Percentiles rank a stretch among this genome's conserved stretches.
Evolutionary conservation across 2,329 filamentous ascomycete genomes (phyloP).

Genomic region (Clarireedia paspali): DNA sequence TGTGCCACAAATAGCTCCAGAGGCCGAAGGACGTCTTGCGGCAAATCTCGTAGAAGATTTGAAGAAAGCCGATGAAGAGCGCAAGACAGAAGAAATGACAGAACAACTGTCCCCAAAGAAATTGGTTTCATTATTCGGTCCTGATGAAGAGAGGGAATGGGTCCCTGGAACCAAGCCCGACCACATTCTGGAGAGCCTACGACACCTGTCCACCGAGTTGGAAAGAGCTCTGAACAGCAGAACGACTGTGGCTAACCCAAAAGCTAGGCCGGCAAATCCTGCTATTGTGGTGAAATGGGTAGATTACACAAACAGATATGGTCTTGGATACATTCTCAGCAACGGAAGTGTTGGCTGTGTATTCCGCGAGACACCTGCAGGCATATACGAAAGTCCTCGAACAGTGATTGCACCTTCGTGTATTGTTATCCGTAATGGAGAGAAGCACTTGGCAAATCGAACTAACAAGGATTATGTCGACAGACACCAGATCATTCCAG

Average conservation of each 20-base stretch:
- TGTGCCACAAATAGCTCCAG: slow-evolving; percentile 16
- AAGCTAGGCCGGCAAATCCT: slow-evolving; percentile 48
- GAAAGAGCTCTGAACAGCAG: slow-evolving; percentile 56
- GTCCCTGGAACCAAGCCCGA: slow-evolving; percentile 51
- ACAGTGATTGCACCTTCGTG: slow-evolving; percentile 60
- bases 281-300: slow-evolving; percentile 74
- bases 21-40: slow-evolving; percentile 27
- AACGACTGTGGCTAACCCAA: slow-evolving; percentile 51
- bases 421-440: slow-evolving; percentile 63
- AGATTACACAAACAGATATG: slow-evolving; percentile 82
- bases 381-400: slow-evolving; percentile 36
- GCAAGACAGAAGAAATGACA: slow-evolving; percentile 18
- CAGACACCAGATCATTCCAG: slow-evolving; percentile 55
- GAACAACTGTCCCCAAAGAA: slow-evolving; percentile 34
- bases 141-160: slow-evolving; percentile 41
- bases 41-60: slow-evolving; percentile 25
- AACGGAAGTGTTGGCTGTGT: slow-evolving; percentile 74
- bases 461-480: slow-evolving; percentile 48
- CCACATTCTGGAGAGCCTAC: slow-evolving; percentile 47
- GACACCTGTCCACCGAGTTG: slow-evolving; percentile 49
- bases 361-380: slow-evolving; percentile 43
- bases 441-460: slow-evolving; percentile 59
- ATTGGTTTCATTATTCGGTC: slow-evolving; percentile 41
- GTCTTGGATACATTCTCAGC: slow-evolving; percentile 75
- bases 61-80: slow-evolving; percentile 16